These are phyloP conservation scores for Backusella tuberculispora DNA, from an alignment of 192 early-diverging fungal species.

Conservation along the genomic window DNA sequence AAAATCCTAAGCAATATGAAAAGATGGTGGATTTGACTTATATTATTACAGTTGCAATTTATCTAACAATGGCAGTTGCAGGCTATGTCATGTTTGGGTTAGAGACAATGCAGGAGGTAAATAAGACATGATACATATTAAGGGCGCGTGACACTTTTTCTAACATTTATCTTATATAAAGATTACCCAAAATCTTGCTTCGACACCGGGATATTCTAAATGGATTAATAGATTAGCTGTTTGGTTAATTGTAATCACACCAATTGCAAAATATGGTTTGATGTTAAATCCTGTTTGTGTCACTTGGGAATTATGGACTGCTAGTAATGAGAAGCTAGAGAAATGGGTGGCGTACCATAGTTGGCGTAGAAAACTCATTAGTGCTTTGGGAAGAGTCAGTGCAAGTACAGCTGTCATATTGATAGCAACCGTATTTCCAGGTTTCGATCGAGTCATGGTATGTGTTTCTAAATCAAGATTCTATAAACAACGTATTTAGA, in stretches of 20 bases:
- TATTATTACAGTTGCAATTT: constrained; percentile 49
- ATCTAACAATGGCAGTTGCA: constrained; percentile 51
- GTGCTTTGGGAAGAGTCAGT: constrained; percentile 37
- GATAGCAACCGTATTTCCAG: constrained; percentile 62
- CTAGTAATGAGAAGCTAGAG: constrained; percentile 24
- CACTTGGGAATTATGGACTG: constrained; percentile 42
- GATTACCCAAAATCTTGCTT: constrained; percentile 73
- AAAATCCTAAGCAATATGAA: constrained; percentile 50
- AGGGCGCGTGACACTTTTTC: constrained; percentile 15
- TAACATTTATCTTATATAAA: constrained; percentile 26
- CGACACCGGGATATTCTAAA: constrained; percentile 53
- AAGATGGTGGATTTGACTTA: constrained; percentile 62
- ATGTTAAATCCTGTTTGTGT: constrained; percentile 64
- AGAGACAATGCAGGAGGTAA: constrained; percentile 59
- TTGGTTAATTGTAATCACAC: constrained; percentile 67
- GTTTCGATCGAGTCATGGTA: constrained; percentile 71
- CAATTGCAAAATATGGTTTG: constrained; percentile 73
- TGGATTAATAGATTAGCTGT: constrained; percentile 59
- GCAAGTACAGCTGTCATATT: constrained; percentile 45
- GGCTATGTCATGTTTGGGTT: constrained; percentile 78
- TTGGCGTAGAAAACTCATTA: constrained; percentile 33
- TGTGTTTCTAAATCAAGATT: constrained; percentile 28
- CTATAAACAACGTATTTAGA: background rate
- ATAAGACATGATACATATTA: constrained; percentile 1
- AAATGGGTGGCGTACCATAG: constrained; percentile 30